Conservation (phyloP, 176 grass and related monocot genomes). For the Musa beccarii region DNA sequence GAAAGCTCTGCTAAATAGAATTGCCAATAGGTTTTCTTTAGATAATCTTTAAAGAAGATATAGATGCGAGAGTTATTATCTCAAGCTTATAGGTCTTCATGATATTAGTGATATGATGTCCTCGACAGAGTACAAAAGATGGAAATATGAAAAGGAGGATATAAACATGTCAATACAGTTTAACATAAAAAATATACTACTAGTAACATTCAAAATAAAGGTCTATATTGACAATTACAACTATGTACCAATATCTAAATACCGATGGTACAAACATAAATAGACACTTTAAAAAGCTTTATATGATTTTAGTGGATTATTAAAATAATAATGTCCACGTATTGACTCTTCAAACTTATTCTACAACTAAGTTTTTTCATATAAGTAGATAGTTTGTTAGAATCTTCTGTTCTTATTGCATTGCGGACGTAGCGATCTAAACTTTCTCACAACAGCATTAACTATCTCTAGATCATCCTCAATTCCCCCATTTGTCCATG, state of each 20-base stretch:
- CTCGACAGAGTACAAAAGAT: constrained; percentile 58
- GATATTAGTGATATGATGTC: constrained; percentile 26
- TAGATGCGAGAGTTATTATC: constrained; percentile 47
- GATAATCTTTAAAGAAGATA: constrained; percentile 60
- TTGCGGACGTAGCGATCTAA: constrained; percentile 56
- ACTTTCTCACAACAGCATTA: constrained; percentile 47
- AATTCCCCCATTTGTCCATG: constrained; percentile 9
- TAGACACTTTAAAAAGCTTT: too few relatives aligned
- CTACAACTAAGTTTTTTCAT: neutral
- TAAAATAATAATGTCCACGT: too few relatives aligned
- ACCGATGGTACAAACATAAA: too few relatives aligned
- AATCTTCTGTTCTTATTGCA: constrained; percentile 60
- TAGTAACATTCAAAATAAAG: too few relatives aligned
- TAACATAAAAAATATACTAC: neutral
- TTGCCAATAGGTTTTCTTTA: neutral
- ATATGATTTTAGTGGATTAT: too few relatives aligned
- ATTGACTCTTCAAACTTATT: too few relatives aligned
- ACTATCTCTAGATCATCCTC: constrained; percentile 66
- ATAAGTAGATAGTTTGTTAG: neutral
- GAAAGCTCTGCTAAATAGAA: too few relatives aligned
- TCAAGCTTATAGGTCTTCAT: constrained; percentile 45
- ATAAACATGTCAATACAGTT: neutral
- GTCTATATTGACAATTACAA: too few relatives aligned
- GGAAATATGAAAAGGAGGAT: constrained; percentile 20
- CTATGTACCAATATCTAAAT: too few relatives aligned